These are phyloP conservation scores for Aspergillus texensis DNA, from an alignment of 2,329 filamentous ascomycete species.

Conservation along the genomic window DNA sequence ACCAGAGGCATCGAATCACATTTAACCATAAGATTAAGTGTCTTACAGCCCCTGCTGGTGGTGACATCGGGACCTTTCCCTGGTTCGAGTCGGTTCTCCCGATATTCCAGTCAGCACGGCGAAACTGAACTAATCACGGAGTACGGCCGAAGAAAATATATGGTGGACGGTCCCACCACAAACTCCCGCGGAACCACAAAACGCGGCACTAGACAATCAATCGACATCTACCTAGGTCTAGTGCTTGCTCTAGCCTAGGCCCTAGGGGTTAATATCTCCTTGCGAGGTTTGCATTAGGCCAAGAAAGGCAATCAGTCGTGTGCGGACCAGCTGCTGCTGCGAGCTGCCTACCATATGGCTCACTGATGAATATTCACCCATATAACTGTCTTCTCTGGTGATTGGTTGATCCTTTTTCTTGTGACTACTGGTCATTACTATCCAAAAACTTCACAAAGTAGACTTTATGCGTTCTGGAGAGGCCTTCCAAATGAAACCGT, in stretches of 20 bases:
- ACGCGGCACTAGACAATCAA: not conserved
- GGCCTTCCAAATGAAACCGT: not conserved
- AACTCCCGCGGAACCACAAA: not conserved
- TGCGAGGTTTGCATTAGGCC: not conserved
- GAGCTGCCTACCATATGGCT: not conserved
- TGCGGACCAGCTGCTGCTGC: not conserved
- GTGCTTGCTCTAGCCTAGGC: not conserved
- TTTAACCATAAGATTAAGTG: not conserved
- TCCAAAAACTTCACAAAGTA: not conserved
- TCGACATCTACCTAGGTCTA: not conserved
- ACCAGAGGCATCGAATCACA: not conserved
- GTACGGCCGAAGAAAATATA: too few relatives aligned
- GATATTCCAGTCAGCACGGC: not conserved
- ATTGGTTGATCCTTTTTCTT: not conserved
- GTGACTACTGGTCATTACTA: not conserved
- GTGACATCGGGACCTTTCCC: not conserved
- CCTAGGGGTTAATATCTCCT: not conserved
- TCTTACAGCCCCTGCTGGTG: not conserved
- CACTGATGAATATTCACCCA: not conserved
- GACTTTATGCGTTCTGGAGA: not conserved
- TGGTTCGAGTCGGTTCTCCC: not conserved
- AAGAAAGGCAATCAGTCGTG: not conserved
- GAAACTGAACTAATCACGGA: too few relatives aligned
- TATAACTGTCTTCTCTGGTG: not conserved
- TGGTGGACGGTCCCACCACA: not conserved